Evolutionary conservation across 768 basidiomycete genomes (phyloP).

Genomic region (Agrocybe pediades): DNA sequence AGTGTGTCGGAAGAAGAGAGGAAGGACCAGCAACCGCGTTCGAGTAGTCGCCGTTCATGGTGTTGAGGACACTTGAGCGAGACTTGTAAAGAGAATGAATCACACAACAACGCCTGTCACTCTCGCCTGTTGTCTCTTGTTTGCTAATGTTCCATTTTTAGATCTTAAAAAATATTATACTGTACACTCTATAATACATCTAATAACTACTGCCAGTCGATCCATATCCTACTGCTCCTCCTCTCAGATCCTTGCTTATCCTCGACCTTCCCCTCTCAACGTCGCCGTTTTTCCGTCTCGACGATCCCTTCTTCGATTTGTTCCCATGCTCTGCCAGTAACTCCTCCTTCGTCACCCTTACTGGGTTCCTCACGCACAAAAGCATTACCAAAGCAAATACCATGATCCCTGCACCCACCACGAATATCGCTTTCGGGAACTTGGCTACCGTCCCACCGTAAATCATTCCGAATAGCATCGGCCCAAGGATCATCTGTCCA

Average conservation of each 20-base stretch:
- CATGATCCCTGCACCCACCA: conserved; percentile 53
- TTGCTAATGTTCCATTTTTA: conserved; percentile 3
- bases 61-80: no score
- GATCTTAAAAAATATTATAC: not conserved
- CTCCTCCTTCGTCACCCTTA: conserved; percentile 16
- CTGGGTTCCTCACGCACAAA: conserved; percentile 43
- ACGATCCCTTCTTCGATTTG: conserved; percentile 15
- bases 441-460: conserved; percentile 70
- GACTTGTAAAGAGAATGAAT: not conserved
- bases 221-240: conserved; percentile 32
- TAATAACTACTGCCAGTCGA: conserved; percentile 3
- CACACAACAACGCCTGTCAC: conserved; percentile 22
- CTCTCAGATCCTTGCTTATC: conserved; percentile 48
- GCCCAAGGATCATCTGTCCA: conserved; percentile 71
- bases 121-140: conserved; percentile 12
- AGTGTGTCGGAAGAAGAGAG: conserved; percentile 18
- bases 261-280: conserved; percentile 47
- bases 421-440: conserved; percentile 74
- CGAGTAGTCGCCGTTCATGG: conserved; percentile 43
- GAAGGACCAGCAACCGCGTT: conserved; percentile 73
- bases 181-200: not conserved
- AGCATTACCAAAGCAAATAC: conserved; percentile 36
- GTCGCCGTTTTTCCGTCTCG: conserved; percentile 20
- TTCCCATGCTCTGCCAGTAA: conserved; percentile 19
- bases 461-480: conserved; percentile 71